These are phyloP conservation scores for Plasmodium inui DNA, from an alignment of 169 alveolate genomes.

Conservation along the genomic window DNA sequence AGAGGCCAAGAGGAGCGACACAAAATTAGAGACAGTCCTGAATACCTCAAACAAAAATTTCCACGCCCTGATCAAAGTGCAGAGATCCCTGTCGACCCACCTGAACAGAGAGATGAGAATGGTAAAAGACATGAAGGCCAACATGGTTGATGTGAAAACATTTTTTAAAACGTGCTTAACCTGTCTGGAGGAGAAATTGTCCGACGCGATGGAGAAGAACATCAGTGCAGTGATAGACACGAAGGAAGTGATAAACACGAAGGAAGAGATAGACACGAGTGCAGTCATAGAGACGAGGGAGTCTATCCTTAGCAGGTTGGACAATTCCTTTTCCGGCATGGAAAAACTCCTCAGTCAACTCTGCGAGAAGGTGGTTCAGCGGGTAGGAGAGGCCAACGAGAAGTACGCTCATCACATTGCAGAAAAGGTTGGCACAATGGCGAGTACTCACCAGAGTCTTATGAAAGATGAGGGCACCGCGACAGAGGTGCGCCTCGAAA, in stretches of 20 bases:
- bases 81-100: not conserved
- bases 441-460: not conserved
- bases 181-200: constrained; percentile 6
- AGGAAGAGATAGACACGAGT: constrained; percentile 7
- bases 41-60: not conserved
- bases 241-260: not conserved
- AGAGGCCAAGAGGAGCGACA: not conserved
- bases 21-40: not conserved
- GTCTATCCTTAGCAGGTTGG: not conserved
- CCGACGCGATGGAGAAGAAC: not conserved
- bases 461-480: not conserved
- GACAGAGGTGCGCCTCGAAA: not conserved
- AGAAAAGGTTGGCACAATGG: not conserved
- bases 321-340: not conserved
- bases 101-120: constrained; percentile 13
- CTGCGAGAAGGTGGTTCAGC: not conserved
- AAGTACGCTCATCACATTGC: not conserved
- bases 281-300: constrained; percentile 6
- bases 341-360: not conserved
- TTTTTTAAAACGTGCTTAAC: not conserved
- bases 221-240: not conserved
- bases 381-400: not conserved
- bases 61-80: not conserved
- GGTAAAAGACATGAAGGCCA: not conserved
- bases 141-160: not conserved